Evolutionary conservation across 495 filamentous ascomycete species (phyloP), one percentile per base, ranked within the genome.

Genomic region (Bryoglossum gracile): DNA sequence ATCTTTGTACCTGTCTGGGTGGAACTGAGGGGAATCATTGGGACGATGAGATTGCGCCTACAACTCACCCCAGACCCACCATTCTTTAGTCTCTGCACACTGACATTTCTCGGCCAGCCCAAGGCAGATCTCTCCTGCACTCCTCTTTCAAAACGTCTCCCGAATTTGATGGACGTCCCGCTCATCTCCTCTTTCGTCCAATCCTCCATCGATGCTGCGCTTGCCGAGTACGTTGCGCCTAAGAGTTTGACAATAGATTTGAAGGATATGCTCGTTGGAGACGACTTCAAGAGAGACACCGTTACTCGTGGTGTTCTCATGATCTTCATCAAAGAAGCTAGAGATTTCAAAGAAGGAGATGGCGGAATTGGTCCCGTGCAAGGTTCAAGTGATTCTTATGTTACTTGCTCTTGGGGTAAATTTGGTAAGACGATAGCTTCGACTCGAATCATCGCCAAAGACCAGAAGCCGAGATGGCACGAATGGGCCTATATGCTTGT

Each of bases 71-170:
- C 83, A 3, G 83, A 87, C 55, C 83, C 83, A 3, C 83, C 83
- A 0, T 87, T 87, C 64, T 75, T 86, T 60, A 70, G 76, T 32
- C 68, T 87, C 6, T 82, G 75, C 54, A 87, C 83, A 0, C 57
- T 87, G 41, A 85, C 82, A 0, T 79, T 87, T 53, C 75, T 87
- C n/a, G 83, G 83, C n/a, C 83, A 87, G 59, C 84, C 84, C 0
- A 76, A 77, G 55, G 83, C 80, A n/a, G 76, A 81, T 45, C 60
- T 88, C 2, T 77, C 78, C 0, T 86, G 83, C 52, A 70, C 78
- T 10, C 83, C 84, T 3, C 68, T 87, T 23, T 76, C 74, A 17
- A 82, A 81, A 56, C 73, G 77, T 39, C 77, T 73, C 22, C 68
- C 82, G 17, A 85, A 86, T 57, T 66, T 87, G 21, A 86, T 86